Conservation (phyloP, 345 rosid genomes). For the Physaria fendleri region DNA sequence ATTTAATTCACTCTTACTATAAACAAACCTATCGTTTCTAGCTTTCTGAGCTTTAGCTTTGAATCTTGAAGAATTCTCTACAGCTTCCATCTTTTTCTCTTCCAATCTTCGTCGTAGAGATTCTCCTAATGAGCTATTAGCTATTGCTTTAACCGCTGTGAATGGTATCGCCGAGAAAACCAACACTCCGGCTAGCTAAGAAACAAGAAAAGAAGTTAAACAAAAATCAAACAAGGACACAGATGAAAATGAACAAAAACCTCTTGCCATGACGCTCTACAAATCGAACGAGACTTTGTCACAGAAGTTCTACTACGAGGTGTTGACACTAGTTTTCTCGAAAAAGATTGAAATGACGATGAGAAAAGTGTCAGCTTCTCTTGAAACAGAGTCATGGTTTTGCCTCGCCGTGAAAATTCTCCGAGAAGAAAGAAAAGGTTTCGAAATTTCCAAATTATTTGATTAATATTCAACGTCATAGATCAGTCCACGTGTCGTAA, state of each 20-base stretch:
- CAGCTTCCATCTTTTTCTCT: slow-evolving; percentile 63
- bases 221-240: neutral
- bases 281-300: slow-evolving; percentile 30
- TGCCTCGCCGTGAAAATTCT: neutral
- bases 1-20: no score
- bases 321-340: neutral
- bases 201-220: slow-evolving; percentile 32
- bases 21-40: slow-evolving; percentile 54
- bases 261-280: slow-evolving; percentile 93
- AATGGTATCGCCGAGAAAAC: slow-evolving; percentile 88
- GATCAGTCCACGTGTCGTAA: slow-evolving; percentile 10
- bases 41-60: slow-evolving; percentile 57
- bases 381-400: slow-evolving; percentile 31
- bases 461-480: neutral
- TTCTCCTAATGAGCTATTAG: slow-evolving; percentile 79
- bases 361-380: slow-evolving; percentile 29
- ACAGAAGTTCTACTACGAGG: slow-evolving; percentile 3
- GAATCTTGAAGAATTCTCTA: slow-evolving; percentile 48
- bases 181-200: slow-evolving; percentile 83
- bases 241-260: slow-evolving; percentile 18
- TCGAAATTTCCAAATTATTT: neutral
- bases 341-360: slow-evolving; percentile 28
- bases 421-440: neutral
- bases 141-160: slow-evolving; percentile 88
- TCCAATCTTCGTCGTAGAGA: slow-evolving; percentile 55